Base-by-base conservation (phyloP, 139 green algal genomes). In the Coelastrella sp. region DNA sequence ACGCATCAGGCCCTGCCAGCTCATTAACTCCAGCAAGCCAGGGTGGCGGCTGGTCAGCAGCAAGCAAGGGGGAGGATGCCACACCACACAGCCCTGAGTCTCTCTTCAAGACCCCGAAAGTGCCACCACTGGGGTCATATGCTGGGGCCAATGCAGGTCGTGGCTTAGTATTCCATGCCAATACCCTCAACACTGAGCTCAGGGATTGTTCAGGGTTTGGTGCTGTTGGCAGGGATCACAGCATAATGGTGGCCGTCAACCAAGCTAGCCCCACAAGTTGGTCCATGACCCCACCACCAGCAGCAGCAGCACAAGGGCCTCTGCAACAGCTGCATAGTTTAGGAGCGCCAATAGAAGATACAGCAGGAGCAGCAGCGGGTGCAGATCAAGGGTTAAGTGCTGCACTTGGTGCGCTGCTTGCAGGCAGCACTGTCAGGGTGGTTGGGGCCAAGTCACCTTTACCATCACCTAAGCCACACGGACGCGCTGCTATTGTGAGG, bases 101-200 rank as follows among this genome's bases (percentile, higher is more conserved):
- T 59, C 8, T 80, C 25, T 80, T 80, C 74, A 80, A 80, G 25
- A 80, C 74, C 24, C 74, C 74, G 8, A 80, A 80, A 24, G 15
- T 58, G 24, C 74, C 74, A 14, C 9, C 24, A 20, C 11, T 80
- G 9, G 8, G 8, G 24, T 17, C 74, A 80, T 24, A 17, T 17
- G 74, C 74, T 58, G 74, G n/a, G 58, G 74, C 74, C 57, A 8
- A n/a, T 14, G 25, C 35, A 49, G 35, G 35, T 49, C 35, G 3
- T 49, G 35, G 35, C 35, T 49, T 3, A 49, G 35, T 49, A 3
- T 49, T 49, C 1, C 1, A 49, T 49, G 35, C 35, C 35, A 49
- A 49, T 17, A 72, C 12, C 4, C 8, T 15, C 0, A 25, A 7
- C 6, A 78, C 15, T 19, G 70, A 19, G 70, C n/a, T 80, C 25